phyloP scores from a whole-genome alignment of 2,329 filamentous ascomycete species.

The Aspergillus latus region DNA sequence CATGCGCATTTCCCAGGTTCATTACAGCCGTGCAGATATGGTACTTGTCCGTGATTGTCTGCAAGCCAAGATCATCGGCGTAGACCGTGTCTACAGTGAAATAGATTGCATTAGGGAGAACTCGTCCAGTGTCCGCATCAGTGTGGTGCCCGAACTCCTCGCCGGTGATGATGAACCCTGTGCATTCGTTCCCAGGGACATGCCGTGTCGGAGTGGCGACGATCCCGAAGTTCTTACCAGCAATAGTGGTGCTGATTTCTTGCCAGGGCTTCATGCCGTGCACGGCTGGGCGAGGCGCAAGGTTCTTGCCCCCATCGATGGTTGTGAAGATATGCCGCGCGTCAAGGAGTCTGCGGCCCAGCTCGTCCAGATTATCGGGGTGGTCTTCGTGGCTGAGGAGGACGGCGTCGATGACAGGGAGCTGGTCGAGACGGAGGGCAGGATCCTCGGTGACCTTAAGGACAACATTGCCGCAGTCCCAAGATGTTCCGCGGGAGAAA shows the following conservation, averaged over 20 bases:
- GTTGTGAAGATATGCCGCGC: constrained; percentile 51
- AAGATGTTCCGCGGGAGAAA: constrained; percentile 43
- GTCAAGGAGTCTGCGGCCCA: constrained; percentile 48
- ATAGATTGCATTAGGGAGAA: constrained; percentile 49
- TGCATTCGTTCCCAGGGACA: constrained; percentile 46
- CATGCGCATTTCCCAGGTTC: constrained; percentile 42
- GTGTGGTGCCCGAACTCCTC: constrained; percentile 36
- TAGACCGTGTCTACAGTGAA: constrained; percentile 54
- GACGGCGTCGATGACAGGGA: constrained; percentile 51
- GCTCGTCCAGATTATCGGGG: constrained; percentile 50
- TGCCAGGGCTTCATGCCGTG: constrained; percentile 44
- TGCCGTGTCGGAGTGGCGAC: constrained; percentile 49
- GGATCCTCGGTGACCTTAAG: constrained; percentile 33
- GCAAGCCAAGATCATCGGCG: constrained; percentile 37
- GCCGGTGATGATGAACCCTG: constrained; percentile 46
- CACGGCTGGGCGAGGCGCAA: constrained; percentile 46
- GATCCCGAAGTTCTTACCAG: constrained; percentile 39
- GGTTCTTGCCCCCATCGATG: constrained; percentile 46
- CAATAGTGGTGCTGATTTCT: constrained; percentile 27
- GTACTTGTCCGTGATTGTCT: constrained; percentile 35
- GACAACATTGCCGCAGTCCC: constrained; percentile 30
- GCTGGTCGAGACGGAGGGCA: constrained; percentile 37
- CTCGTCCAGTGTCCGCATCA: constrained; percentile 20
- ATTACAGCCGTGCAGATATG: constrained; percentile 43
- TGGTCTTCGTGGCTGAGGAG: constrained; percentile 55